phyloP scores from a whole-genome alignment of 495 filamentous ascomycete genomes.

The Penicillium salamii region DNA sequence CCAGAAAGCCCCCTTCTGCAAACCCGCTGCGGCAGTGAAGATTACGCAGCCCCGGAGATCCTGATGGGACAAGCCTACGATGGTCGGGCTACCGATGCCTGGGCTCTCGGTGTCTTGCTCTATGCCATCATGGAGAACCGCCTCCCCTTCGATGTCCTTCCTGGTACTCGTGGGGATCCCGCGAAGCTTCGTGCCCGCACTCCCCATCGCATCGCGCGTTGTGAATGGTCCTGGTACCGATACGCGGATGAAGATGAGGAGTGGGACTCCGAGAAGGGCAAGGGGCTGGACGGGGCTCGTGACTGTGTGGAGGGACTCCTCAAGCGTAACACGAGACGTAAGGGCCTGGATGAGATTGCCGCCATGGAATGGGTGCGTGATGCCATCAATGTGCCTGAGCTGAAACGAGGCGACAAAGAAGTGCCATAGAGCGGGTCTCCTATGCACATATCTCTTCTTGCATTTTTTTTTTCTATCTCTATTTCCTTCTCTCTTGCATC shows the following conservation, averaged over 20 bases:
- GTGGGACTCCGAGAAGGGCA: conserved; percentile 57
- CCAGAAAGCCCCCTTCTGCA: conserved; percentile 70
- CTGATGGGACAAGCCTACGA: conserved; percentile 95
- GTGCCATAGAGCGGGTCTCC: conserved; percentile 47
- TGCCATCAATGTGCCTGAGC: conserved; percentile 68
- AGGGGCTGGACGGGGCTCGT: conserved; percentile 68
- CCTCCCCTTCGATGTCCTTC: conserved; percentile 85
- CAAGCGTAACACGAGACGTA: conserved; percentile 73
- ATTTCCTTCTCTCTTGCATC: conserved; percentile 7
- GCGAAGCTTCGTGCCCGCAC: conserved; percentile 69
- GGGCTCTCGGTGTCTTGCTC: conserved; percentile 89
- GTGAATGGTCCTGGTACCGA: conserved; percentile 91
- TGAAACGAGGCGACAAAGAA: conserved; percentile 67
- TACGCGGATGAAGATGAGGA: conserved; percentile 75
- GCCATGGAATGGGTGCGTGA: conserved; percentile 71
- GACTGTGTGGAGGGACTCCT: conserved; percentile 78
- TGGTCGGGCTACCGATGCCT: conserved; percentile 87
- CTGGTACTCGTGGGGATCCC: conserved; percentile 67
- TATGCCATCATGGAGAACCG: conserved; percentile 92
- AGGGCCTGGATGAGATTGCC: conserved; percentile 67
- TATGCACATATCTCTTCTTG: neutral
- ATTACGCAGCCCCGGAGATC: conserved; percentile 95
- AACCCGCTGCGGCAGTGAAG: conserved; percentile 90
- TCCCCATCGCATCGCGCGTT: conserved; percentile 88
- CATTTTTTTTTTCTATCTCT: neutral